Evolutionary conservation across 2,329 filamentous ascomycete species (phyloP), one percentile per base, ranked within the genome.

Genomic region (Sporothrix inflata): DNA sequence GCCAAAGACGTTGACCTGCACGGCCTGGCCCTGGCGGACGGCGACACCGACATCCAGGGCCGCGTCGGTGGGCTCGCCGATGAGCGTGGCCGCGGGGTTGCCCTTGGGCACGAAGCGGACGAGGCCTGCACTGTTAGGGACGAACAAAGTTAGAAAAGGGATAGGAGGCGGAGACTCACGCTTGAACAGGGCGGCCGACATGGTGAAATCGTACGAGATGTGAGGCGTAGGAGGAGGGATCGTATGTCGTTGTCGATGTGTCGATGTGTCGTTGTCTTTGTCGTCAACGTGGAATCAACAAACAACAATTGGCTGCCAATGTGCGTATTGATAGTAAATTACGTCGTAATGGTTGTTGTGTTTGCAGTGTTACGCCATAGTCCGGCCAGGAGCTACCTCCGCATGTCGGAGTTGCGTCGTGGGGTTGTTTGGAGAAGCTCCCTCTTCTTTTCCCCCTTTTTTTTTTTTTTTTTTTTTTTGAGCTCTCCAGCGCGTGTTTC

Each of bases 41-140:
- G 88, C 88, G 34, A 84, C 78, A 60, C 88, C 89, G 60, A 91
- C 85, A 76, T 91, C 88, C 42, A 89, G 74, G 11, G 83, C 78
- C 27, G 81, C 78, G 73, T 88, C 84, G 45, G 83, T 79, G 1
- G 88, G 88, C 76, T 90, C 84, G 45, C 88, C 88, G 75, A 90
- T 85, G 65, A 88, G 80, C 70, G 87, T 78, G 74, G 84, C 84
- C 73, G 80, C 79, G 49, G 82, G 78, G 65, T 85, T 83, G 5
- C 83, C 84, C 55, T 76, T 84, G 86, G 88, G 85, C 21, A 85
- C 78, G 76, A 90, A 90, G 69, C 88, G 87, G 75, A 89, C 86
- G 72, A 90, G 84, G 78, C 88, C 87, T 89, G 27, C 11, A 1
- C 2, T 7, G 60, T 34, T 2, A 61, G 55, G 2, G 12, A 19